Conservation (phyloP, 768 basidiomycete genomes). For the Russula earlei region DNA sequence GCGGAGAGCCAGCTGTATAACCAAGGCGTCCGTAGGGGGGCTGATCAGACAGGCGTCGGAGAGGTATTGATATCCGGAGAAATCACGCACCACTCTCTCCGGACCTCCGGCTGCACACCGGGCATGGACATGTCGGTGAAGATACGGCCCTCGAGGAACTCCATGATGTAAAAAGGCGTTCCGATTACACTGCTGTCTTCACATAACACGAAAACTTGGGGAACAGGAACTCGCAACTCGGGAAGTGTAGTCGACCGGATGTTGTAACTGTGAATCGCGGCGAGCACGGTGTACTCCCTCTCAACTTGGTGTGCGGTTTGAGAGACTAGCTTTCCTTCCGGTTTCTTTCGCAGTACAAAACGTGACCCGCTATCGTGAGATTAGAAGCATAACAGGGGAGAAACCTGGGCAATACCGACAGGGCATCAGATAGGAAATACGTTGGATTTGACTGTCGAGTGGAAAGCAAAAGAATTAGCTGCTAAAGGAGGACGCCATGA, state of each 20-base stretch:
- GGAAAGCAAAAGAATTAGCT: background rate
- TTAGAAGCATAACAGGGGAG: slow-evolving; percentile 1
- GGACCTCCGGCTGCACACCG: slow-evolving; percentile 49
- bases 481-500: background rate
- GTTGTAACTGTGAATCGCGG: slow-evolving; percentile 71
- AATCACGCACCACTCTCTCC: slow-evolving; percentile 57
- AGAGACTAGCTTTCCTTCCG: slow-evolving; percentile 77
- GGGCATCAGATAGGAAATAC: slow-evolving; percentile 79
- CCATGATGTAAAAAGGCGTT: slow-evolving; percentile 94
- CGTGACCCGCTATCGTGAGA: slow-evolving; percentile 33
- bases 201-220: slow-evolving; percentile 76
- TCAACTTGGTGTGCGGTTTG: slow-evolving; percentile 93
- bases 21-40: background rate
- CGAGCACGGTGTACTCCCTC: slow-evolving; percentile 79
- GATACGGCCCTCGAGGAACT: slow-evolving; percentile 88
- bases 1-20: slow-evolving; percentile 68
- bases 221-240: slow-evolving; percentile 64
- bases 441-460: slow-evolving; percentile 80
- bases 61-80: background rate
- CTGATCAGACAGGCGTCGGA: background rate
- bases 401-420: slow-evolving; percentile 32
- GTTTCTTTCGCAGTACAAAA: slow-evolving; percentile 90
- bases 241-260: slow-evolving; percentile 37
- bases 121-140: slow-evolving; percentile 81
- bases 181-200: slow-evolving; percentile 71